Evolutionary conservation across 2,329 filamentous ascomycete genomes (phyloP), one percentile per base, ranked within the genome.

Genomic region (Fusarium penzigii): DNA sequence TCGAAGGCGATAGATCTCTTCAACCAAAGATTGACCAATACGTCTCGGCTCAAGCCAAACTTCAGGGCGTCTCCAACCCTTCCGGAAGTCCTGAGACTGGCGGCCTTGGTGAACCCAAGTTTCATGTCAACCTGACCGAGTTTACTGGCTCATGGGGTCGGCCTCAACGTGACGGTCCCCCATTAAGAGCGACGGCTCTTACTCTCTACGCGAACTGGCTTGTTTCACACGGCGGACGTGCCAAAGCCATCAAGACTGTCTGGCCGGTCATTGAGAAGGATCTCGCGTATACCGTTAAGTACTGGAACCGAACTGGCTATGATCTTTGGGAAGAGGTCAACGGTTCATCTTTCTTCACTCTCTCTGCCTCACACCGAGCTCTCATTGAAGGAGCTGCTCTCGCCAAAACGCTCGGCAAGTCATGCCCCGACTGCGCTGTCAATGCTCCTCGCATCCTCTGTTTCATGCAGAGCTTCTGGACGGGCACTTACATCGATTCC

Each of bases 321-420:
- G 89, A 93, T 66, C 78, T 93, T 1, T 92, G 89, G 89, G 89
- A 92, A 67, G 89, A 92, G 66, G 82, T 91, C 10, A 73, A 78
- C n/a, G 87, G 88, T 45, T 85, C 82, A 17, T 90, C 87, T 0
- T 92, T 90, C 75, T 93, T 92, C 71, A 92, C 89, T 0, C 73
- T 85, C 29, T 81, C 84, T 4, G 80, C 81, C 17, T 82, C 88
- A 48, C 84, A 92, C 68, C 57, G 53, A 64, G 76, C 82, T n/a
- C 73, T 85, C 6, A 75, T 84, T 5, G 83, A 88, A 70, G 89
- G 89, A 12, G 82, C 77, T 49, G 75, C 77, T 2, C 78, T 92
- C n/a, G 88, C 89, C 2, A 70, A 71, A n/a, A 73, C 75, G 20
- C 75, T 92, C 5, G 83, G 83, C 16, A 76, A 79, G 39, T 78